These are phyloP conservation scores for Pseudogymnoascus sp. DNA, from an alignment of 2,329 filamentous ascomycete species.

Conservation along the genomic window DNA sequence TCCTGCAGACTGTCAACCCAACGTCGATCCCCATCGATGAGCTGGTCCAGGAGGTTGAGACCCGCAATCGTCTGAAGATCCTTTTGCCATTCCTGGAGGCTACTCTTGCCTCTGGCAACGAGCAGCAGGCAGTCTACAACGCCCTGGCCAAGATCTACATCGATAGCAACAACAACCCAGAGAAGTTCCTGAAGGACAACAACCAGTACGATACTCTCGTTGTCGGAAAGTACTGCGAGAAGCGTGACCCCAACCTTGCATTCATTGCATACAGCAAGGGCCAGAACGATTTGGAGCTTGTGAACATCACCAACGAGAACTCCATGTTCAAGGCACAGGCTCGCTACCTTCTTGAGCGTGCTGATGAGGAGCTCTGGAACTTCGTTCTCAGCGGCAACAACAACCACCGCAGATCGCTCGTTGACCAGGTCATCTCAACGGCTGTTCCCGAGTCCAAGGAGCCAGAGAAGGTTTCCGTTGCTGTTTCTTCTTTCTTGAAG, in stretches of 20 bases:
- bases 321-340: slow-evolving; percentile 99
- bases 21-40: slow-evolving; percentile 87
- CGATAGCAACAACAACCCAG: slow-evolving; percentile 95
- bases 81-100: slow-evolving; percentile 93
- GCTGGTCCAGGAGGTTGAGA: slow-evolving; percentile 90
- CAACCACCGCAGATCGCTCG: slow-evolving; percentile 83
- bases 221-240: slow-evolving; percentile 98
- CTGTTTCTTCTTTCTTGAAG: slow-evolving; percentile 86
- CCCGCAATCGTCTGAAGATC: slow-evolving; percentile 89
- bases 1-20: slow-evolving; percentile 78
- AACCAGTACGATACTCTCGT: slow-evolving; percentile 88
- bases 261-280: slow-evolving; percentile 95
- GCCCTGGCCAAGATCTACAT: slow-evolving; percentile 99
- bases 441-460: slow-evolving; percentile 90
- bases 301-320: slow-evolving; percentile 98
- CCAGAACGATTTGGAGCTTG: slow-evolving; percentile 92
- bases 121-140: slow-evolving; percentile 95
- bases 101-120: slow-evolving; percentile 81
- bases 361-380: slow-evolving; percentile 83
- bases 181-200: slow-evolving; percentile 96
- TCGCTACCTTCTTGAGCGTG: slow-evolving; percentile 85
- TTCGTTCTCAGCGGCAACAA: slow-evolving; percentile 97
- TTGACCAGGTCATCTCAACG: slow-evolving; percentile 93
- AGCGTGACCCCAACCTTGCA: slow-evolving; percentile 91
- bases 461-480: slow-evolving; percentile 89